These are phyloP conservation scores for Chlorella sp. DNA, from an alignment of 139 green algal genomes.

Conservation along the genomic window DNA sequence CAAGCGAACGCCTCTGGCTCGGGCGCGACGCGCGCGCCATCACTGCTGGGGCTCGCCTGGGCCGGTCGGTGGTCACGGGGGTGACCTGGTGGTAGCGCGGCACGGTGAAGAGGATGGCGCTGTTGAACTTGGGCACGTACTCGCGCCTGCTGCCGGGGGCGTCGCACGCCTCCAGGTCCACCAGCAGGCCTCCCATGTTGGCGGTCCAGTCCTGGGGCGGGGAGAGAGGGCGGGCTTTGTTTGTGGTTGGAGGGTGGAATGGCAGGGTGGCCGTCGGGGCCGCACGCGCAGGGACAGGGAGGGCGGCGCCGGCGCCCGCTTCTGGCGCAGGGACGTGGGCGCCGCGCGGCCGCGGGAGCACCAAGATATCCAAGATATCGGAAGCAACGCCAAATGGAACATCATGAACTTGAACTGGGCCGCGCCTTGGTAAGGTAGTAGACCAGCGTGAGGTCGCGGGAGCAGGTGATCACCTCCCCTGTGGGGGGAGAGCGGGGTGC, in stretches of 20 bases:
- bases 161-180: conserved; percentile 19
- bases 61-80: not conserved
- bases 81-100: conserved; percentile 36
- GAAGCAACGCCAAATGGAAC: no score
- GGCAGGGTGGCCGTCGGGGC: not conserved
- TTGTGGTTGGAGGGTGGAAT: no score
- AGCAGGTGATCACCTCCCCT: conserved; percentile 38
- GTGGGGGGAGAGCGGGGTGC: not conserved
- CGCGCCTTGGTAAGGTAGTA: conserved; percentile 45
- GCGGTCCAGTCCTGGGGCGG: no score
- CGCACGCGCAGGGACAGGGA: not conserved
- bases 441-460: conserved; percentile 30
- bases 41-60: not conserved
- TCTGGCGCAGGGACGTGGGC: not conserved
- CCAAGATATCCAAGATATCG: conserved; percentile 41
- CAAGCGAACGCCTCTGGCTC: no score
- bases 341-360: not conserved
- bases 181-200: conserved; percentile 6
- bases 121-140: conserved; percentile 41
- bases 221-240: no score
- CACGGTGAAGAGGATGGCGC: conserved; percentile 32
- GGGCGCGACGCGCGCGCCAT: no score
- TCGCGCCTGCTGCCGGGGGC: not conserved
- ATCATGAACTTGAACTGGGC: no score
- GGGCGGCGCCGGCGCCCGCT: not conserved